Evolutionary conservation across 345 rosid species (phyloP).

Genomic region (Crucihimalaya himalaica): DNA sequence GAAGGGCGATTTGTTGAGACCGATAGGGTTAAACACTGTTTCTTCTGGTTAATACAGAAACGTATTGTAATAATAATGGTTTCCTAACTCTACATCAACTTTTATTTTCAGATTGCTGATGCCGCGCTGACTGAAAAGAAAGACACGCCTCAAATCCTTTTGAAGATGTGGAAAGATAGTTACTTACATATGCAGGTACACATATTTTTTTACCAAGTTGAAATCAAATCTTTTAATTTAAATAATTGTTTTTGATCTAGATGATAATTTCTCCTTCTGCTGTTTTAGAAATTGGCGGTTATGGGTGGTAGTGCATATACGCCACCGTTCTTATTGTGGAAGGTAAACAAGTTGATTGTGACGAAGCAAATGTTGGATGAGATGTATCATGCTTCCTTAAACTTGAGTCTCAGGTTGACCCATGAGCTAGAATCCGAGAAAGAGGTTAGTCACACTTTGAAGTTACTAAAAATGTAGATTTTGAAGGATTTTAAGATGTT

Average conservation of each 20-base stretch:
- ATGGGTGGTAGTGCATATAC: slow-evolving; percentile 34
- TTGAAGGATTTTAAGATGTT: background rate
- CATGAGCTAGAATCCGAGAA: slow-evolving; percentile 61
- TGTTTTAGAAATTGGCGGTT: slow-evolving; percentile 56
- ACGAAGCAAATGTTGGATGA: slow-evolving; percentile 60
- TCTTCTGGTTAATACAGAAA: background rate
- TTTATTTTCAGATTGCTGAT: slow-evolving; percentile 58
- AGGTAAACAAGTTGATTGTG: slow-evolving; percentile 55
- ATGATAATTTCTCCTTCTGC: background rate
- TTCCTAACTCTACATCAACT: background rate
- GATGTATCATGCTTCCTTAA: slow-evolving; percentile 81
- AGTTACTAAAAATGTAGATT: background rate
- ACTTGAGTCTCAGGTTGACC: slow-evolving; percentile 63
- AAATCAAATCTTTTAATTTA: background rate
- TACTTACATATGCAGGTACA: slow-evolving; percentile 87
- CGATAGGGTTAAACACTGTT: slow-evolving; percentile 53
- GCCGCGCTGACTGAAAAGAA: slow-evolving; percentile 66
- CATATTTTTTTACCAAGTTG: background rate
- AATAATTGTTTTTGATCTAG: background rate
- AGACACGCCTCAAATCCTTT: slow-evolving; percentile 60
- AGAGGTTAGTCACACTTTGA: slow-evolving; percentile 53
- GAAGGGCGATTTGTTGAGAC: slow-evolving; percentile 63
- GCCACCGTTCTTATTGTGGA: slow-evolving; percentile 67
- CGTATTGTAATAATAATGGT: background rate
- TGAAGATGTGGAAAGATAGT: slow-evolving; percentile 78